phyloP scores from a whole-genome alignment of 345 rosid species.

The Gossypium sturtianum region DNA sequence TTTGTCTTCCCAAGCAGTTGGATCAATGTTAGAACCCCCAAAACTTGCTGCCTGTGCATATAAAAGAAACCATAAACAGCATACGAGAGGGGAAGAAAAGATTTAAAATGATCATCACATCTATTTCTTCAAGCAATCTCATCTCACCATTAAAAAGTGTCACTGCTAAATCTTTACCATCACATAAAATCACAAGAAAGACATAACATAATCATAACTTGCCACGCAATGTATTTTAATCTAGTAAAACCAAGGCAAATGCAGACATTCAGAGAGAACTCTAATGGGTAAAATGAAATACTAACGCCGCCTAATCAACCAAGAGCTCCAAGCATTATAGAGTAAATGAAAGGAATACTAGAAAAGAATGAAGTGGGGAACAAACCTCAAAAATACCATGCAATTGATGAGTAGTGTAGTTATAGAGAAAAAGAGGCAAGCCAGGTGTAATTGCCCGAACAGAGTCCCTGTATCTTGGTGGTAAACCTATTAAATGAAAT shows the following conservation, averaged over 20 bases:
- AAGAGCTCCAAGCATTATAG: background rate
- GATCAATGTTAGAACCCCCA: constrained; percentile 98
- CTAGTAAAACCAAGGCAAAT: background rate
- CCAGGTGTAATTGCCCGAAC: constrained; percentile 99
- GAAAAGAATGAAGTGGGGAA: constrained; percentile 4
- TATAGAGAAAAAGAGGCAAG: constrained; percentile 89
- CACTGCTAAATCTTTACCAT: background rate
- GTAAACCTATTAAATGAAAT: constrained; percentile 55
- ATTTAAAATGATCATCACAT: background rate
- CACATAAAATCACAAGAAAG: background rate
- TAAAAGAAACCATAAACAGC: background rate
- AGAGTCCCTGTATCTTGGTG: constrained; percentile 96
- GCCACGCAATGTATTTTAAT: background rate
- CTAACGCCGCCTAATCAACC: background rate
- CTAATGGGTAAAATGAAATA: background rate
- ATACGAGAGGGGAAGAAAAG: background rate
- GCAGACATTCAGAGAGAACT: background rate
- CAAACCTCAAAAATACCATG: constrained; percentile 98
- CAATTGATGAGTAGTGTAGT: constrained; percentile 94
- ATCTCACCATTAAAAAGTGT: background rate
- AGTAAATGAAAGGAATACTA: background rate
- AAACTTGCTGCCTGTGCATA: constrained; percentile 74
- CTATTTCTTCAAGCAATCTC: background rate
- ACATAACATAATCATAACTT: background rate
- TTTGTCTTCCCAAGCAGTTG: constrained; percentile 99